A percentile compares a stretch with the other conserved stretches of the same genome.
Conservation (phyloP, 2,329 filamentous ascomycete species). For the Aspergillus novofumigatus region DNA sequence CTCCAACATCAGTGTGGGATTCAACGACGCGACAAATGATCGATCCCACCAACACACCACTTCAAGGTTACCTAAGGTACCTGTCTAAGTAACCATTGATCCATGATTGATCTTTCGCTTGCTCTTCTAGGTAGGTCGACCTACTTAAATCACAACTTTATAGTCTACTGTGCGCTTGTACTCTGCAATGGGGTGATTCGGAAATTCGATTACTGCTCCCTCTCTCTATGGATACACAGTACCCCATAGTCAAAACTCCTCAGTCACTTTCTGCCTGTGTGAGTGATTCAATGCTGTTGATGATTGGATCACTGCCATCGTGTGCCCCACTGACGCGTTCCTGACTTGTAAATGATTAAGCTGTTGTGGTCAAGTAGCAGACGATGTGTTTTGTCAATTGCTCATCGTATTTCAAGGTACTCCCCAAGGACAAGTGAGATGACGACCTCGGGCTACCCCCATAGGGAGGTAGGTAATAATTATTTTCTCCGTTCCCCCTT, state of each 20-base stretch:
- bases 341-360: constrained; percentile 18
- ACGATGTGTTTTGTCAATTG: too few species aligned
- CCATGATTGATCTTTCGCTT: background rate
- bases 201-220: background rate
- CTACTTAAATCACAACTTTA: background rate
- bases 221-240: background rate
- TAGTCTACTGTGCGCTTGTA: background rate
- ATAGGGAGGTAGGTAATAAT: background rate
- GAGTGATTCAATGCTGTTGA: background rate
- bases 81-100: too few species aligned
- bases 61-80: background rate
- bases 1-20: background rate
- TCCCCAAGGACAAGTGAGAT: background rate
- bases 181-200: background rate
- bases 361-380: background rate
- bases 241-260: background rate
- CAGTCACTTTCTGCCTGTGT: background rate
- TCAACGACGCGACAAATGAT: background rate
- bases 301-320: constrained; percentile 17
- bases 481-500: constrained; percentile 7
- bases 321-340: constrained; percentile 27
- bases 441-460: background rate
- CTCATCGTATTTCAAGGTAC: background rate
- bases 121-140: background rate
- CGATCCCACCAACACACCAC: background rate